Percentiles rank a stretch among this genome's conserved stretches.
Evolutionary conservation across 2,329 filamentous ascomycete species (phyloP).

Genomic region (Pseudopithomyces chartarum): DNA sequence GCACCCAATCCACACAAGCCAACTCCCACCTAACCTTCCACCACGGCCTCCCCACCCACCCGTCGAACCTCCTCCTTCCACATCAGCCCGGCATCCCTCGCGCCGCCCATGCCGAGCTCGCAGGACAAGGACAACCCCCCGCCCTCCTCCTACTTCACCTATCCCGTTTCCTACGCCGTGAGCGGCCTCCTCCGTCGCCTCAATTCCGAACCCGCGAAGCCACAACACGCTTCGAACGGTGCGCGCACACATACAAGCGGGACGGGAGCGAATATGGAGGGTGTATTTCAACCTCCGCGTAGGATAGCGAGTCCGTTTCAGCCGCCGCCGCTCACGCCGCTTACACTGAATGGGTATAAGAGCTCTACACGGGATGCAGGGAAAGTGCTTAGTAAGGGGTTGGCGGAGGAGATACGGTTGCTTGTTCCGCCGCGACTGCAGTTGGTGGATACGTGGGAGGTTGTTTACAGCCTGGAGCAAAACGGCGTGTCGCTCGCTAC

Average conservation of each 20-base stretch:
- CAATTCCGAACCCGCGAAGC: slow-evolving; percentile 46
- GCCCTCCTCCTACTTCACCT: slow-evolving; percentile 53
- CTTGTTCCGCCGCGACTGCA: slow-evolving; percentile 86
- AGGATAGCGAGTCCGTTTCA: slow-evolving; percentile 79
- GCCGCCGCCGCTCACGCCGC: slow-evolving; percentile 83
- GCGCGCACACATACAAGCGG: slow-evolving; percentile 16
- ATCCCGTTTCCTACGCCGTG: slow-evolving; percentile 55
- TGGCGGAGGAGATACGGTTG: slow-evolving; percentile 92
- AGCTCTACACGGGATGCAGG: slow-evolving; percentile 63
- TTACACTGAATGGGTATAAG: slow-evolving; percentile 71
- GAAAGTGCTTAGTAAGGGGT: slow-evolving; percentile 69
- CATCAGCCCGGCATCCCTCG: slow-evolving; percentile 10
- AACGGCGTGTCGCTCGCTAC: slow-evolving; percentile 88
- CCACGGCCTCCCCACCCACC: slow-evolving; percentile 7
- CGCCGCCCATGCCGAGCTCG: slow-evolving; percentile 33
- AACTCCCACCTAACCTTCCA: neutral
- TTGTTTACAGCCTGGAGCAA: slow-evolving; percentile 89
- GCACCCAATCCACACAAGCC: neutral
- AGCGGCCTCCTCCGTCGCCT: slow-evolving; percentile 54
- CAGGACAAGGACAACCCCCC: slow-evolving; percentile 13
- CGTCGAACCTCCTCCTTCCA: neutral
- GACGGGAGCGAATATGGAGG: slow-evolving; percentile 55
- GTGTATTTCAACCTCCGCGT: slow-evolving; percentile 64
- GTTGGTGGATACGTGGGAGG: slow-evolving; percentile 82
- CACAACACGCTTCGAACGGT: slow-evolving; percentile 4